Conservation (phyloP, 2,329 filamentous ascomycete species). For the Paecilomyces fulvus region DNA sequence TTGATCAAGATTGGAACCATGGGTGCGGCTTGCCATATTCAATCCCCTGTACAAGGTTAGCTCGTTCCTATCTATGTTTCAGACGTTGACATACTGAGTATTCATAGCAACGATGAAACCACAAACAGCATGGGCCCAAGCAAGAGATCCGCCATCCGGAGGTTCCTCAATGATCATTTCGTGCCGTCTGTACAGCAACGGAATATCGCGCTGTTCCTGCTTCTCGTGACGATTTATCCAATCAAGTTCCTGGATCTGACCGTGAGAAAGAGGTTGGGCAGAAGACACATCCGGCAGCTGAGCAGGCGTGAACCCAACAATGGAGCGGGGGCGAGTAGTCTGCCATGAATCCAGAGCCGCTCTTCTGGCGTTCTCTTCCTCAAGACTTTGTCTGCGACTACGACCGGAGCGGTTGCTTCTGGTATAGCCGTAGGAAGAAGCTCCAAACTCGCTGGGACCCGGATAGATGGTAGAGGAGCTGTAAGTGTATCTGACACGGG, state of each 20-base stretch:
- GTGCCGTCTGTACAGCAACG: background rate
- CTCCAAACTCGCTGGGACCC: background rate
- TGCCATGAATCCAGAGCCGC: background rate
- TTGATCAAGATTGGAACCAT: background rate
- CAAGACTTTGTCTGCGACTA: background rate
- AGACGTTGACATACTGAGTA: conserved; percentile 17
- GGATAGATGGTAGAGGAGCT: background rate
- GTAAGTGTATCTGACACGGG: background rate
- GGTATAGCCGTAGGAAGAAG: background rate
- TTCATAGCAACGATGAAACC: conserved; percentile 21
- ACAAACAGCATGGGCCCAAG: conserved; percentile 24
- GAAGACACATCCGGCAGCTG: conserved; percentile 3
- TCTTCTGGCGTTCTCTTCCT: background rate
- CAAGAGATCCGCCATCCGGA: conserved; percentile 20
- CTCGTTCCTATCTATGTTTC: background rate
- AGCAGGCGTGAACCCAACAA: conserved; percentile 5
- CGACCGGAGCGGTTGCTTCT: background rate
- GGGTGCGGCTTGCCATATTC: conserved; percentile 18
- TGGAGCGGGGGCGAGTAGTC: background rate
- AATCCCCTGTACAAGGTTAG: conserved; percentile 13
- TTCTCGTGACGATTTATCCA: background rate
- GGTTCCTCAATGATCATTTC: conserved; percentile 8
- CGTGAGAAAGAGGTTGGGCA: conserved; percentile 4
- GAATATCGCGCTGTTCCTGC: background rate
- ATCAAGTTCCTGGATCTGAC: conserved; percentile 6